Evolutionary conservation across 1,284 basidiomycete genomes (phyloP), one percentile per base, ranked within the genome.

Genomic region (Caloboletus firmus): DNA sequence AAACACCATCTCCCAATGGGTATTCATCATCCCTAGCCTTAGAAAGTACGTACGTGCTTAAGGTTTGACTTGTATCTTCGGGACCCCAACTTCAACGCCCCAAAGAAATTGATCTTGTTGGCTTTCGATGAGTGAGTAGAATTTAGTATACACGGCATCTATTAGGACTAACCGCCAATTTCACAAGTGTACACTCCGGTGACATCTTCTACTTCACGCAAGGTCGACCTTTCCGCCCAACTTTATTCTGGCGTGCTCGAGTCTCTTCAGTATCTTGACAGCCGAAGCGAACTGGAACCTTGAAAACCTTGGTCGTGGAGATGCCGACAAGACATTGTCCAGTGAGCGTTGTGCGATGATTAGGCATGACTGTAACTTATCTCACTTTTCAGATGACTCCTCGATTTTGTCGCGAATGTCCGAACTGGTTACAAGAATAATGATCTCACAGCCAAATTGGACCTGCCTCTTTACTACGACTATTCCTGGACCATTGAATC

Each of bases 201-300:
- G n/a, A n/a, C n/a, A n/a, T n/a, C n/a, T n/a, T n/a, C n/a, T n/a
- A n/a, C 72, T 84, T 82, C 17, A 61, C 73, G 34, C 68, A 48
- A 57, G 66, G 26, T 20, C n/a, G n/a, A n/a, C n/a, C 24, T 24
- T 24, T 31, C 5, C 6, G 15, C 5, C 5, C 13, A 36, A 3
- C 6, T n/a, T 41, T 1, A 22, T 30, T 35, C n/a, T 13, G 17
- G 24, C 8, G 32, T 45, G 7, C 32, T 54, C 22, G 60, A 40
- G 6, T 7, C 50, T 41, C 18, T 40, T 18, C 35, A 69, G 65
- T 32, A 65, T 89, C 45, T 78, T 79, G 17, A 82, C 84, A 6
- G 79, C 86, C 26, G 68, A 87, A 71, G 76, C 78, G 45, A 89
- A 89, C 75, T 89, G 85, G 83, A 70, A 71, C 31, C 77, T 87